Base-by-base conservation (phyloP, 2,329 filamentous ascomycete genomes). In the Curvularia verruculosa region DNA sequence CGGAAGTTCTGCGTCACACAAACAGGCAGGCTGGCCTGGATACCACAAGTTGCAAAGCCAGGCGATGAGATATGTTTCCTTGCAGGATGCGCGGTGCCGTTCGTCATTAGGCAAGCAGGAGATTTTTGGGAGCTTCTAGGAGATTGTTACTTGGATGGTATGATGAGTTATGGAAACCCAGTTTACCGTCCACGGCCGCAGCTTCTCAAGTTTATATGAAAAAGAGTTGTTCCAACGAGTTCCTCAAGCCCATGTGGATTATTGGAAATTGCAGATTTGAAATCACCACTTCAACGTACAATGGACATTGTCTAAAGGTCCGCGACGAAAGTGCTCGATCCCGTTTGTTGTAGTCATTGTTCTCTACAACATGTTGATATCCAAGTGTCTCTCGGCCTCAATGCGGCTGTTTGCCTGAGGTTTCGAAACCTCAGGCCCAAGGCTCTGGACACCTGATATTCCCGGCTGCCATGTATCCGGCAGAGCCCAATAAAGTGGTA, bases 401-500 rank as follows among this genome's bases (percentile, higher is more conserved):
- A 3, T 45, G 24, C 41, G 41, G 41, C 21, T 47, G 47, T 59
- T 48, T 54, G 59, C 56, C 54, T 60, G 36, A 56, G 52, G 62
- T 67, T 65, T 64, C 57, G 53, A 67, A 65, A 65, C 63, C 63
- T 62, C 29, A 64, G 59, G 50, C 64, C 46, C 34, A 31, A 59
- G 61, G 36, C 54, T 39, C 18, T 47, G 54, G 47, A 44, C 55
- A 47, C 52, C 36, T 58, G 47, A 44, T 52, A n/a, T 43, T 37
- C 23, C 26, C 21, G 37, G 29, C 36, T 37, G 49, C 15, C n/a
- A 15, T 26, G 21, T 50, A 29, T 40, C 39, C 21, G 40, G 24
- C 21, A n/a, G 7, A 18, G 10, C 26, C 49, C 53, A 50, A 26
- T 34, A n/a, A 34, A 6, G 26, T 51, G 46, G 26, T 29, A 37